Evolutionary conservation across 371 early-diverging fungal genomes (phyloP), one percentile per base, ranked within the genome.

Genomic region (Mortierella sp.): DNA sequence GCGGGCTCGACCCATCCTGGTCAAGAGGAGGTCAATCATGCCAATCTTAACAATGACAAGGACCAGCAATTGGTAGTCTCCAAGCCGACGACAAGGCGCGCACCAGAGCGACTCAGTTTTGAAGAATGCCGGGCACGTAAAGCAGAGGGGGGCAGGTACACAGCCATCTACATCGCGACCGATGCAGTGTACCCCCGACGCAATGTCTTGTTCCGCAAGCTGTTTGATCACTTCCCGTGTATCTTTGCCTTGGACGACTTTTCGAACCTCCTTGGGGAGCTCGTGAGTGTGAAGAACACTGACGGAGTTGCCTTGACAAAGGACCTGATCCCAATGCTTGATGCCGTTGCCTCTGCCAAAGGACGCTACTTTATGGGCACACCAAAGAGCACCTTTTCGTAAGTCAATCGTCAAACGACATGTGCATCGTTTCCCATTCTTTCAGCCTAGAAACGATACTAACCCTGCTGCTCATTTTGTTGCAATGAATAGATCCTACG

Each of bases 271-370:
- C 46, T 87, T 49, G 62, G 40, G 1, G 82, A 83, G 22, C 59
- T 88, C 22, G 71, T 65, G 28, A 71, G 69, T 13, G 70, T 85
- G 28, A 68, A 83, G 52, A 86, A 86, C 21, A 64, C 69, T 37
- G 87, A 88, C 31, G 80, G 81, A 3, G 82, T 86, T 3, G 80
- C 81, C 8, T 62, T 88, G 37, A 74, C 80, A 47, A 71, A 78
- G 21, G 85, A 85, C 52, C 51, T 89, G 44, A 86, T 89, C 31
- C 89, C 89, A 8, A 87, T 89, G 85, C 80, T 89, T 8, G 89
- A 89, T 55, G 86, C 87, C 21, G 83, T 89, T 45, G 86, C 86
- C 43, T 76, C 87, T 9, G 82, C 89, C 17, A 86, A 87, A 50
- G 89, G 87, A 0, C 81, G 80, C 52, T 72, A 82, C 1, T 89